Conservation (phyloP, 169 alveolate genomes). For the Perkinsus marinus region DNA sequence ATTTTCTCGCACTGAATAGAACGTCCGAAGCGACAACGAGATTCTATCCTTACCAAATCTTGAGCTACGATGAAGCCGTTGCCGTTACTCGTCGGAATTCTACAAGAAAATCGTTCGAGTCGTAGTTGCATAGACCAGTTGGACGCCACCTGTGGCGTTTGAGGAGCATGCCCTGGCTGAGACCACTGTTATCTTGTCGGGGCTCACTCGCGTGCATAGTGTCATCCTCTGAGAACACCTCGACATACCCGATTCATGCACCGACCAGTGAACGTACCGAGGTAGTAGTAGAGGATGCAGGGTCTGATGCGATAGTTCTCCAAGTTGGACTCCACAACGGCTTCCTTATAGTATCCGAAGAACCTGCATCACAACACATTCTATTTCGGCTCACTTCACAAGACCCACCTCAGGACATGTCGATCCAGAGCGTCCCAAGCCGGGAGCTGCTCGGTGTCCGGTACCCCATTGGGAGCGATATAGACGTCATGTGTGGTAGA, state of each 20-base stretch:
- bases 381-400: too few species aligned
- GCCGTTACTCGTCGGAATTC: not conserved
- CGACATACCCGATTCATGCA: not conserved
- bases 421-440: slow-evolving; percentile 22
- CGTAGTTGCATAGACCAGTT: too few species aligned
- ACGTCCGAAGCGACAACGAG: not conserved
- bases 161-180: slow-evolving; percentile 54
- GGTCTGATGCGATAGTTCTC: slow-evolving; percentile 55
- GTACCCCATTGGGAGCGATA: not conserved
- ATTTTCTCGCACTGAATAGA: too few species aligned
- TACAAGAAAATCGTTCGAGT: too few species aligned
- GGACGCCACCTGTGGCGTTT: slow-evolving; percentile 46
- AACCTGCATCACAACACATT: slow-evolving; percentile 15
- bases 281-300: slow-evolving; percentile 44
- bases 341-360: slow-evolving; percentile 55
- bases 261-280: not conserved
- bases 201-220: slow-evolving; percentile 47
- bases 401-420: slow-evolving; percentile 15
- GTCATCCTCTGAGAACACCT: slow-evolving; percentile 35
- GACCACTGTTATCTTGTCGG: slow-evolving; percentile 51
- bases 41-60: not conserved
- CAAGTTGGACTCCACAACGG: slow-evolving; percentile 51
- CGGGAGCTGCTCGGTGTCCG: slow-evolving; percentile 1
- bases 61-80: not conserved
- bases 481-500: not conserved